Evolutionary conservation across 2,329 filamentous ascomycete genomes (phyloP), one percentile per base, ranked within the genome.

Genomic region (Claviceps humidiphila): DNA sequence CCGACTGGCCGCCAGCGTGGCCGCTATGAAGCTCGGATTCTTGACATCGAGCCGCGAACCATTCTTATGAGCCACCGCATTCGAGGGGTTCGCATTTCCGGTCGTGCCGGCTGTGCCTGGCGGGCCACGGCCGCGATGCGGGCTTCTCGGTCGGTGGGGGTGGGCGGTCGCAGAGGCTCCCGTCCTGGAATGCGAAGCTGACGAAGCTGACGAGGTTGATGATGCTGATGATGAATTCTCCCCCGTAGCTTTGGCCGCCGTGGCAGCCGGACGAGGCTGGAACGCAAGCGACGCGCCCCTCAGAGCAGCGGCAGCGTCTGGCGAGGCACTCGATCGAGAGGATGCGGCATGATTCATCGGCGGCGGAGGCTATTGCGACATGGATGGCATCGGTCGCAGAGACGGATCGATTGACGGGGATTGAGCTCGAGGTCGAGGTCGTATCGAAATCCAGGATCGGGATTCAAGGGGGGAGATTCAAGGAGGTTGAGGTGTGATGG

Each of bases 1-100:
- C 4, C 75, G 70, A 56, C 78, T 79, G 26, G 71, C 74, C 16
- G 79, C 77, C 62, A 82, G 72, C 52, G 80, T 82, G 20, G 81
- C 82, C 14, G 69, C 68, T 50, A 71, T 71, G 54, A 70, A 66
- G 78, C 84, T 70, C 5, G 81, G 74, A 46, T 76, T 82, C 54
- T 74, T 75, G 14, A 68, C 60, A 53, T 73, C 72, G 51, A 61
- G 53, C 54, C 51, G 53, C 41, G 39, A 51, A 20, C 17, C 41
- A 13, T 42, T 22, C 41, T 42, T 42, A 13, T 22, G 41, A n/a
- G 40, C 40, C 8, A 4, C 4, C 9, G 37, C 49, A 52, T 55
- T 51, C 40, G 45, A 51, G 26, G n/a, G 40, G n/a, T 40, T 41
- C 3, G 9, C 30, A 4, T 34, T 34, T 34, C 9, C 30, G 9